Base-by-base conservation (phyloP, 2,329 filamentous ascomycete species). In the Aureobasidium sp. region DNA sequence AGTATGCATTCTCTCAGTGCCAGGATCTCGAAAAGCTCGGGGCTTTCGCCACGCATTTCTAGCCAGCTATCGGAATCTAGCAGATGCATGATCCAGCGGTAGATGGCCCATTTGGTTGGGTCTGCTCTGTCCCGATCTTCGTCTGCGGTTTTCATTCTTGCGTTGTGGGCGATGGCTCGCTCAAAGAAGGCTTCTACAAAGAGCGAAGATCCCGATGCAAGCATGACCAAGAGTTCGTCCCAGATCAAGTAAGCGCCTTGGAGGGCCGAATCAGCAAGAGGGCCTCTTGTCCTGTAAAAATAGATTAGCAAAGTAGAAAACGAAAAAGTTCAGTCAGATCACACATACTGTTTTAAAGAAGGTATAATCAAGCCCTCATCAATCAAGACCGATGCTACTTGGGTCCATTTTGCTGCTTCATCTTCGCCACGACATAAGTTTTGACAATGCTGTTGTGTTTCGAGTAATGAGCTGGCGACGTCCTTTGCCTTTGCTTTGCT, bases 71-170 rank as follows among this genome's bases (percentile, higher is more conserved):
- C 55, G 6, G 59, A 54, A 5, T 69, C 69, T 30, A 81, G 65
- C 10, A 83, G 71, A 66, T 82, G 79, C 9, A 75, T 65, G 30
- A 81, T 66, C 82, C 82, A 84, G 37, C 75, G 69, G 63, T 74
- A 78, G 36, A 79, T 59, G 2, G 74, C 78, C 68, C 59, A 61
- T 47, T 61, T 61, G 39, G 48, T 48, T 16, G 59, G 59, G 42
- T 83, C 78, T 39, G 69, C 68, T 7, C 66, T 63, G 14, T 66
- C 64, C 50, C 69, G 66, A 10, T 63, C 37, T 9, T 53, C 51
- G 30, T 53, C 29, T 39, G 48, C 37, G 11, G 55, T 30, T 2
- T 51, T 61, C 29, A 55, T 9, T 8, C 5, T 25, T 41, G 49
- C 50, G 39, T 37, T 55, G 42, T 54, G 34, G 4, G 59, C 59